Evolutionary conservation across 345 rosid species (phyloP).

Genomic region (Pistacia atlantica): DNA sequence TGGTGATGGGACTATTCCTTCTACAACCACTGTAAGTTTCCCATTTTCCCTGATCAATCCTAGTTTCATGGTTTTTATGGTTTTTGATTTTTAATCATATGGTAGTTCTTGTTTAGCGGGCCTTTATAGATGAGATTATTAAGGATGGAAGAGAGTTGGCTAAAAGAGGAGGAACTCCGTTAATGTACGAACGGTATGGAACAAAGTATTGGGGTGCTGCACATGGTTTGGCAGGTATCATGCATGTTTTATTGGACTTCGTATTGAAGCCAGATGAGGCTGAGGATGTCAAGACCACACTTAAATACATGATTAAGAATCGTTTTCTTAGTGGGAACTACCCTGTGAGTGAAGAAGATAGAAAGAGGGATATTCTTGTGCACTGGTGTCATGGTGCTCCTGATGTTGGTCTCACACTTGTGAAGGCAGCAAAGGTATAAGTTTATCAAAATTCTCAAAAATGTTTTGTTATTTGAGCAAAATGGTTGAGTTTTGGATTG

Average conservation of each 20-base stretch:
- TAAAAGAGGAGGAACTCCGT: constrained; percentile 43
- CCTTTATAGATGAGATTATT: constrained; percentile 51
- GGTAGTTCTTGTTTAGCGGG: constrained; percentile 33
- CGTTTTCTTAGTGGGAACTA: constrained; percentile 64
- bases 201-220: constrained; percentile 80
- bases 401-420: constrained; percentile 65
- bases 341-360: constrained; percentile 55
- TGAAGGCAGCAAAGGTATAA: constrained; percentile 66
- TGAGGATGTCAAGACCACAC: constrained; percentile 59
- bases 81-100: neutral
- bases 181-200: constrained; percentile 77
- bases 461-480: neutral
- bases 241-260: constrained; percentile 63
- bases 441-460: neutral
- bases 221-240: constrained; percentile 73
- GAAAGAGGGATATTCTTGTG: constrained; percentile 47
- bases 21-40: constrained; percentile 41
- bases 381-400: constrained; percentile 90
- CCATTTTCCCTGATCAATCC: neutral
- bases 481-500: neutral
- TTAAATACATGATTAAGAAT: constrained; percentile 55
- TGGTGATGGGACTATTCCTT: constrained; percentile 51
- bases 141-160: constrained; percentile 48
- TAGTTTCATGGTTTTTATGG: neutral
- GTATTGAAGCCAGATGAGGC: constrained; percentile 61